Evolutionary conservation across 2,329 filamentous ascomycete species (phyloP).

Genomic region (Fonsecaea erecta): DNA sequence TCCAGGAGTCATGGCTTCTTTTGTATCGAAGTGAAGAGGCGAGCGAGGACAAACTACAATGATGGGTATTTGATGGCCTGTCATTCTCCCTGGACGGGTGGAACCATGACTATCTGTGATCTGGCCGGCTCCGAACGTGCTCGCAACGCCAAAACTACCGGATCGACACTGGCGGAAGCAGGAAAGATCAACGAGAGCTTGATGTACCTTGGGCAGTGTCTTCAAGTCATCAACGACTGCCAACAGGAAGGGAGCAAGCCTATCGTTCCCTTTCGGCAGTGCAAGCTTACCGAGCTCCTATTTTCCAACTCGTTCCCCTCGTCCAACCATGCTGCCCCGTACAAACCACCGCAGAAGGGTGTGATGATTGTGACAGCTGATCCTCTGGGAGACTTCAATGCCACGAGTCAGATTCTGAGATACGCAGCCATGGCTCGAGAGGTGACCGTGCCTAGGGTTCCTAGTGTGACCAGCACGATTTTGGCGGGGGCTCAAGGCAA

Average conservation of each 20-base stretch:
- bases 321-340: conserved; percentile 51
- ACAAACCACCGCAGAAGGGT: conserved; percentile 75
- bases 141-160: conserved; percentile 89
- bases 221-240: conserved; percentile 89
- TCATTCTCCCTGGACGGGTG: conserved; percentile 56
- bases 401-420: conserved; percentile 91
- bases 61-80: conserved; percentile 52
- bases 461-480: conserved; percentile 78
- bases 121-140: conserved; percentile 79
- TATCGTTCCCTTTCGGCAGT: conserved; percentile 78
- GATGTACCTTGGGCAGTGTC: conserved; percentile 96
- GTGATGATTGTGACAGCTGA: conserved; percentile 98
- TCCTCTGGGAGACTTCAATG: conserved; percentile 90
- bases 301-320: conserved; percentile 89
- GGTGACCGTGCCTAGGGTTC: conserved; percentile 86
- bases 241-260: conserved; percentile 71
- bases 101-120: conserved; percentile 37
- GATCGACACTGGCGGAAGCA: conserved; percentile 88
- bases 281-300: conserved; percentile 81
- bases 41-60: conserved; percentile 57
- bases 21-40: conserved; percentile 90
- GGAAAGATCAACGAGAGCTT: conserved; percentile 98
- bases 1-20: conserved; percentile 96
- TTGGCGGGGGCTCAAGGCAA: conserved; percentile 40
- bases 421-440: conserved; percentile 93